Evolutionary conservation across 306 rosid species (phyloP).

Genomic region (Gillenia trifoliata): DNA sequence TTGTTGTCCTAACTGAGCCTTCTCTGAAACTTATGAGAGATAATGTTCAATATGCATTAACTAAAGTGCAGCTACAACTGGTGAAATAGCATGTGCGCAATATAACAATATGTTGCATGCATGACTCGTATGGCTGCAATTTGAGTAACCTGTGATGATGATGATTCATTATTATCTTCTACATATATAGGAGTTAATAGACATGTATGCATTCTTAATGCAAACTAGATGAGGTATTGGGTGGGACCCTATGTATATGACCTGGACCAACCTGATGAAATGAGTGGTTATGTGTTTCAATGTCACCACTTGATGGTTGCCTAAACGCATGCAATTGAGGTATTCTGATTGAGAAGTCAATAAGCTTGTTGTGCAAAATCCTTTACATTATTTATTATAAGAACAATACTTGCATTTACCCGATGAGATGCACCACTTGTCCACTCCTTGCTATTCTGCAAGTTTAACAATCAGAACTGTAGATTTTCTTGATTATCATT

Average conservation of each 20-base stretch:
- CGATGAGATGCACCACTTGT: neutral
- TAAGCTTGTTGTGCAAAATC: neutral
- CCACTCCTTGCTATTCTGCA: neutral
- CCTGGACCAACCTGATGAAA: neutral
- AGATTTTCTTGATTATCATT: no score
- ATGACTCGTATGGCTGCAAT: neutral
- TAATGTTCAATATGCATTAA: neutral
- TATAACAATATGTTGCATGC: neutral
- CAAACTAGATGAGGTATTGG: neutral
- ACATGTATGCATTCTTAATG: neutral
- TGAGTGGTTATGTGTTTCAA: neutral
- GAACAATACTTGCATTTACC: neutral
- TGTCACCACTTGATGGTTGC: neutral
- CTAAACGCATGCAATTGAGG: neutral
- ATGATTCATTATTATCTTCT: neutral
- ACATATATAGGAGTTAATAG: neutral
- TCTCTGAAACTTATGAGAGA: neutral
- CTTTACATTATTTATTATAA: neutral
- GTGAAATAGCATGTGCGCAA: neutral
- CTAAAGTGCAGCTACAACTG: no score
- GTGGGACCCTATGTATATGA: neutral
- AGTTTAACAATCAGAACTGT: neutral
- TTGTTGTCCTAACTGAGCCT: neutral
- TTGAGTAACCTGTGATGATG: neutral
- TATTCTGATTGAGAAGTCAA: neutral